Base-by-base conservation (phyloP, 2,329 filamentous ascomycete genomes). In the Emericellopsis cladophorae region DNA sequence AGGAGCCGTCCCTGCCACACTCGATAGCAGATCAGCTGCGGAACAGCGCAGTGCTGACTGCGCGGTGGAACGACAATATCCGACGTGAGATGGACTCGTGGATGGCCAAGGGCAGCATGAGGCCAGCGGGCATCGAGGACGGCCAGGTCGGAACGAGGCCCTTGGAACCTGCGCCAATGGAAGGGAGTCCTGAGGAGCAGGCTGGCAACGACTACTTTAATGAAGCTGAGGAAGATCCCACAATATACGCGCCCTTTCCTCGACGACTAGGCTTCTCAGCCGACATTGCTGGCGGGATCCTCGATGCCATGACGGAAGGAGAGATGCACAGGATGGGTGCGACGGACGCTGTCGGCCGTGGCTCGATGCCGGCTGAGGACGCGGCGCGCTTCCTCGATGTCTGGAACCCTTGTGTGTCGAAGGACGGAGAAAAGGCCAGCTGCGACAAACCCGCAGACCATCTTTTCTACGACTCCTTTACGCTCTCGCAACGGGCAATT, bases 391-490 rank as follows among this genome's bases (percentile, higher is more conserved):
- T 65, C 45, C 43, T 51, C 4, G 59, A 72, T 36, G 60, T 70
- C 2, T 57, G 53, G 54, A 58, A 54, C 37, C 61, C 70, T 0
- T 74, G 70, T 39, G 44, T 64, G 45, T 50, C 8, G 16, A 31
- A 16, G 15, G 14, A 15, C 12, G 22, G 8, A n/a, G 15, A 16
- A 12, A 24, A 35, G 9, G 10, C 31, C 2, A 42, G 59, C 22
- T 76, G 73, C 48, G 53, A 61, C 3, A 49, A 53, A 4, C 67
- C 67, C 2, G 54, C 66, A 12, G 57, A 66, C 11, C 67, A 72
- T 44, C 55, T 78, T 3, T 77, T 74, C 51, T 69, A 66, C 52
- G 69, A 71, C 38, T 57, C 61, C 0, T 74, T 73, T 34, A 68
- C 60, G 1, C 54, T 76, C 6, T 51, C 50, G 29, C 54, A 59